Conservation (phyloP, 306 rosid species). For the Sechiopsis laciniata region DNA sequence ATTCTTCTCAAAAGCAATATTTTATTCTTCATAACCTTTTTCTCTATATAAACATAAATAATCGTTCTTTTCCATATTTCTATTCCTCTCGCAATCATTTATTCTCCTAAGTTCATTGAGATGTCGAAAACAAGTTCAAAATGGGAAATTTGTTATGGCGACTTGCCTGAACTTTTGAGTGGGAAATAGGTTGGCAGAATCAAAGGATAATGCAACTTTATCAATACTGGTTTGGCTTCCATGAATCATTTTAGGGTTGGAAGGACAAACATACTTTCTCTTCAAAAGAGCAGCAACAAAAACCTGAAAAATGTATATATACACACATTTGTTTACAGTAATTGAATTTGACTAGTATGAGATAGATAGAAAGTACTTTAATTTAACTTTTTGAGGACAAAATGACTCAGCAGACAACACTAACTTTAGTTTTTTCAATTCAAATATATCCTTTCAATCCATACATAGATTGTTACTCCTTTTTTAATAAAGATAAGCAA, state of each 20-base stretch:
- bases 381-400: conserved; percentile 3
- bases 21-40: too few relatives aligned
- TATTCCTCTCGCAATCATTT: too few relatives aligned
- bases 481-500: background rate
- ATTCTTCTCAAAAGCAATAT: too few relatives aligned
- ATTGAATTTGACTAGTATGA: background rate
- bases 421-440: conserved; percentile 15
- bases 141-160: background rate
- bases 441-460: too few relatives aligned
- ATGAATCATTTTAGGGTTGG: conserved; percentile 52
- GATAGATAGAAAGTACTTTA: background rate
- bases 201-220: conserved; percentile 27
- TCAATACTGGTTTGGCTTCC: conserved; percentile 39
- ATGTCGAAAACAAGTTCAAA: background rate
- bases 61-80: too few relatives aligned
- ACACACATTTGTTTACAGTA: too few relatives aligned
- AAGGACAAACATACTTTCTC: conserved; percentile 57
- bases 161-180: conserved; percentile 60
- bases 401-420: conserved; percentile 30
- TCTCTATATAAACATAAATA: too few relatives aligned
- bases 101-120: too few relatives aligned
- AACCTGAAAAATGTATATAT: conserved; percentile 68
- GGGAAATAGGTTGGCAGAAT: conserved; percentile 26
- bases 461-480: conserved; percentile 24
- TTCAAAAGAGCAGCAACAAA: conserved; percentile 79